phyloP scores from a whole-genome alignment of 1,139 yeast genomes.

The Martiniozyma asiatica region DNA sequence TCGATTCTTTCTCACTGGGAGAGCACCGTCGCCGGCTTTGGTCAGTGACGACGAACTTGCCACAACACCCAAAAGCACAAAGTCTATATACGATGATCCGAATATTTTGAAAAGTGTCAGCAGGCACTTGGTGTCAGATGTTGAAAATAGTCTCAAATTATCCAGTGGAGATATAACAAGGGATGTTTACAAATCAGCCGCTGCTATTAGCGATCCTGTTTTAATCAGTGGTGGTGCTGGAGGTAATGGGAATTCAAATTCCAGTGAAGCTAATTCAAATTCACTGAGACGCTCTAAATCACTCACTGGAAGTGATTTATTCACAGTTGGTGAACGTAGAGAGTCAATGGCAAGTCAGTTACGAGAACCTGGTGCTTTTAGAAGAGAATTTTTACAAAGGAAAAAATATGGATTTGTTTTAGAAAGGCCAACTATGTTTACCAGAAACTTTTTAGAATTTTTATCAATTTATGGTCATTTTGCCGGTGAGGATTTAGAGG shows the following conservation, averaged over 20 bases:
- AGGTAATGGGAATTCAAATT: background rate
- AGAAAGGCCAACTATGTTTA: slow-evolving; percentile 33
- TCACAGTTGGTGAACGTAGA: slow-evolving; percentile 33
- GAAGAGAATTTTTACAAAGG: slow-evolving; percentile 48
- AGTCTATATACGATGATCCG: slow-evolving; percentile 1
- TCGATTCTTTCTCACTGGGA: slow-evolving; percentile 11
- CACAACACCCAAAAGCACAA: background rate
- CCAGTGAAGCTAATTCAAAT: slow-evolving; percentile 3
- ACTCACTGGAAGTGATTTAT: no score
- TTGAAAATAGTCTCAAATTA: slow-evolving; percentile 31
- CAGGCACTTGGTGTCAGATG: no score
- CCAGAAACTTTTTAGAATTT: slow-evolving; percentile 62
- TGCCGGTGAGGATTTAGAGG: slow-evolving; percentile 59
- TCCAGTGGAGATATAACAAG: slow-evolving; percentile 70
- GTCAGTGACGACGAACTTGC: slow-evolving; percentile 10
- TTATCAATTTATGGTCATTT: slow-evolving; percentile 69
- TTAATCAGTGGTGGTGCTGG: slow-evolving; percentile 1
- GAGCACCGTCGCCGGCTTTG: slow-evolving; percentile 9
- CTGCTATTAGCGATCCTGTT: background rate
- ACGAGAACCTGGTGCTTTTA: slow-evolving; percentile 71
- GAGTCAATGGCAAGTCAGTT: slow-evolving; percentile 56
- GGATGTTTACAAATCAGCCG: slow-evolving; percentile 38
- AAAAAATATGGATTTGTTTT: slow-evolving; percentile 22
- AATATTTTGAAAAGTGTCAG: slow-evolving; percentile 19
- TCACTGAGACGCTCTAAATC: slow-evolving; percentile 20